These are phyloP conservation scores for Lumnitzera littorea DNA, from an alignment of 345 rosid species.

Conservation along the genomic window DNA sequence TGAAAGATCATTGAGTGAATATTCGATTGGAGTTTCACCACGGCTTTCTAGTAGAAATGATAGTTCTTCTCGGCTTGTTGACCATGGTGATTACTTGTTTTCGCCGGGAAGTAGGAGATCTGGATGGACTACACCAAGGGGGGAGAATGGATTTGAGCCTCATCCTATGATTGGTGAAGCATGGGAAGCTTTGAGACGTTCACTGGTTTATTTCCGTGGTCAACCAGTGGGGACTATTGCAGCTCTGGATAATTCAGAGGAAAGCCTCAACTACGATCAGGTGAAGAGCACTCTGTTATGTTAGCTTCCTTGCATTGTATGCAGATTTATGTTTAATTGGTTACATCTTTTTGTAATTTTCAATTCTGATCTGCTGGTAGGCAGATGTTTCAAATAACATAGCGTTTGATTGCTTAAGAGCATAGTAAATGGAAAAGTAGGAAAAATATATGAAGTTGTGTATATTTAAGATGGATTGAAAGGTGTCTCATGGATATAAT, in stretches of 20 bases:
- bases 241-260: constrained; percentile 71
- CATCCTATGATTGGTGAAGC: constrained; percentile 77
- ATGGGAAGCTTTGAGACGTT: constrained; percentile 72
- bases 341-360: background rate
- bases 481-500: no score
- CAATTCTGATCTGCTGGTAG: no score
- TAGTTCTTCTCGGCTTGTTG: constrained; percentile 18
- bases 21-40: constrained; percentile 40
- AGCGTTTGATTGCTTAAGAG: no score
- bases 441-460: no score
- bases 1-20: constrained; percentile 49
- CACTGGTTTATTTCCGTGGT: constrained; percentile 74
- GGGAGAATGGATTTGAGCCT: constrained; percentile 35
- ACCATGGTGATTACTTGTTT: constrained; percentile 26
- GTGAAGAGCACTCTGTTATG: constrained; percentile 18
- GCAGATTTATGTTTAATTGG: background rate
- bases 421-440: no score
- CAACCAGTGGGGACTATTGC: constrained; percentile 93
- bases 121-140: constrained; percentile 56
- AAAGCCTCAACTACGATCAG: constrained; percentile 93
- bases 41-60: constrained; percentile 28
- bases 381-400: no score
- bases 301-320: background rate
- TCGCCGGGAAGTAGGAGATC: constrained; percentile 58
- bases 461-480: no score